These are phyloP conservation scores for Curvularia verruculosa DNA, from an alignment of 2,329 filamentous ascomycete genomes.

Conservation along the genomic window DNA sequence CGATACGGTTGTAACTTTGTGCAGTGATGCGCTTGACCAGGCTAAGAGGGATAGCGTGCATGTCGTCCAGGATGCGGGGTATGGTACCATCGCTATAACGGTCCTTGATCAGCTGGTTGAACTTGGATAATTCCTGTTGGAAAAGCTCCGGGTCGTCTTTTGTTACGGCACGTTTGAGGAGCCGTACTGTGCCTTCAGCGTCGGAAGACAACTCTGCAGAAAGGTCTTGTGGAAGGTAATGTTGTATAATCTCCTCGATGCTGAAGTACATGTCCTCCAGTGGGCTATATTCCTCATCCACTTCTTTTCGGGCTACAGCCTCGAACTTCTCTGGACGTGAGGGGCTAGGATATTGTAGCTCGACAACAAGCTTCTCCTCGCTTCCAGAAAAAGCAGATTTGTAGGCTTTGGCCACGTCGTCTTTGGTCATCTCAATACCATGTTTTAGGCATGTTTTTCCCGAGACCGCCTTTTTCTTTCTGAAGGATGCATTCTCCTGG, in stretches of 20 bases:
- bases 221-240: constrained; percentile 77
- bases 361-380: constrained; percentile 58
- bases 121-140: constrained; percentile 72
- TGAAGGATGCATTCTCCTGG: constrained; percentile 14
- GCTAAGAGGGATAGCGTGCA: constrained; percentile 70
- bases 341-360: constrained; percentile 83
- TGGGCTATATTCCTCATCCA: constrained; percentile 56
- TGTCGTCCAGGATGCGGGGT: constrained; percentile 70
- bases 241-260: constrained; percentile 67
- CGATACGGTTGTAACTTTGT: constrained; percentile 90
- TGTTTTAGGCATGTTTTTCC: constrained; percentile 44
- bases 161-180: constrained; percentile 75
- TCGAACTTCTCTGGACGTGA: constrained; percentile 66
- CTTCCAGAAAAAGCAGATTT: constrained; percentile 58
- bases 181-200: constrained; percentile 74
- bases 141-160: constrained; percentile 73
- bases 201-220: constrained; percentile 72
- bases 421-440: constrained; percentile 51
- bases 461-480: constrained; percentile 19
- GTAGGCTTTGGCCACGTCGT: constrained; percentile 54
- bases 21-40: constrained; percentile 77
- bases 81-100: constrained; percentile 75
- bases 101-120: constrained; percentile 73
- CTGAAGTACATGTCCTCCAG: constrained; percentile 74
- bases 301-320: constrained; percentile 33